Conservation (phyloP, 768 basidiomycete genomes). For the Crassisporium funariophilum region DNA sequence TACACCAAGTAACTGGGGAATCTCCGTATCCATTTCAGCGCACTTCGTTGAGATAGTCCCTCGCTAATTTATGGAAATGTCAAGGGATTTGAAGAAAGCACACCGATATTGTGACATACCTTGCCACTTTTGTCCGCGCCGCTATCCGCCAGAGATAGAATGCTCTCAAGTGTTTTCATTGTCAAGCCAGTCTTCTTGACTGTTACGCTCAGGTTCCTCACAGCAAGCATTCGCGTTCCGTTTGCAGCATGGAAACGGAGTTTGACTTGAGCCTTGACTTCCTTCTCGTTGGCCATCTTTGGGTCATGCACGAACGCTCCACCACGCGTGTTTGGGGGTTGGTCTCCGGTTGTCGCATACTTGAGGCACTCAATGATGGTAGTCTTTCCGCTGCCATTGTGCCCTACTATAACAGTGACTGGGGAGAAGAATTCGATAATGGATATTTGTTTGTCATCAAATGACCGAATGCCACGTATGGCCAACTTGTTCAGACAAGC, state of each 20-base stretch:
- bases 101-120: constrained; percentile 46
- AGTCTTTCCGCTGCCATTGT: constrained; percentile 98
- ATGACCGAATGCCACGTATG: constrained; percentile 91
- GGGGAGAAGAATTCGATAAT: constrained; percentile 98
- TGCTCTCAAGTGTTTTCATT: constrained; percentile 97
- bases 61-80: constrained; percentile 49
- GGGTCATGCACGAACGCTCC: constrained; percentile 99
- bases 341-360: constrained; percentile 97
- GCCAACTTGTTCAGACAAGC: constrained; percentile 90
- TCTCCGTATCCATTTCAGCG: constrained; percentile 94
- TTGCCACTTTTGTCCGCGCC: constrained; percentile 72
- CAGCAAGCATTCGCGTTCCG: constrained; percentile 86
- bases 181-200: constrained; percentile 91
- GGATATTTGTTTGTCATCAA: constrained; percentile 92
- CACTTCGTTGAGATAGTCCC: constrained; percentile 95
- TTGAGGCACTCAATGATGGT: constrained; percentile 99
- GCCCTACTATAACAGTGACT: constrained; percentile 97
- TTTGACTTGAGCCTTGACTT: constrained; percentile 98
- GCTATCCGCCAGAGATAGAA: constrained; percentile 72
- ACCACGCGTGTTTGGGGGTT: constrained; percentile 95
- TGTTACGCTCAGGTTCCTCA: constrained; percentile 89
- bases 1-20: constrained; percentile 91
- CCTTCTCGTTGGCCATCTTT: constrained; percentile 99
- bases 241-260: constrained; percentile 91
- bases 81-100: neutral